Base-by-base conservation (phyloP, 2,329 filamentous ascomycete genomes). In the Fusarium miscanthi region DNA sequence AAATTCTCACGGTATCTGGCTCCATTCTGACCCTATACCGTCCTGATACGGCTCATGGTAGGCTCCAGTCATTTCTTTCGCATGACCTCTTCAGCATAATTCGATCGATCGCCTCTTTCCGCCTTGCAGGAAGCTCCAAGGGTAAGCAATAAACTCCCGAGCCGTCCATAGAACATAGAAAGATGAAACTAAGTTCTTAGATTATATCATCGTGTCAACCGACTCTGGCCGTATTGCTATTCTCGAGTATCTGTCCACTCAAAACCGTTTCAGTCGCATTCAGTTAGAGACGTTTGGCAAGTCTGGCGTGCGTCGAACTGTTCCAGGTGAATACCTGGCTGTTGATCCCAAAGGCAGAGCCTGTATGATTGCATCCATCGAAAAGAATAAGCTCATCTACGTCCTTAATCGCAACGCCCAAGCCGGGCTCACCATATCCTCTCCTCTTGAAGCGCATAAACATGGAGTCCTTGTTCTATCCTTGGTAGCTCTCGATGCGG, bases 331-430 rank as follows among this genome's bases (percentile, higher is more conserved):
- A 82, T 99, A 98, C 78, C 89, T 99, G 21, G 95, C 95, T 10
- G 94, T 93, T 53, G 96, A 99, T 78, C 96, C 96, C 27, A 97
- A 97, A 82, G 96, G 96, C 59, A 90, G 96, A 84, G 97, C 97
- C 60, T 97, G 95, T 79, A 88, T 99, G 79, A 93, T 98, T 68
- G 94, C 96, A 9, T 95, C 95, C 6, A 88, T 95, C 59, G 97
- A 99, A 85, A 99, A 99, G 88, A 99, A 98, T 85, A 99, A 99
- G 85, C 92, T 99, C 58, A 95, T 99, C 74, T 99, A 99, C 83
- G 95, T 99, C 78, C 87, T 99, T 74, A 98, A 98, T 82, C 92
- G 97, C 73, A 97, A 97, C 83, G 89, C 94, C 5, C 94, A 98
- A 82, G 95, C 95, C n/a, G 94, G 97, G 81, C 90, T 99, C 76